A percentile compares a stretch with the other conserved stretches of the same genome.
These are phyloP conservation scores for Pleurotus salmoneostramineus DNA, from an alignment of 768 basidiomycete genomes.

Conservation along the genomic window DNA sequence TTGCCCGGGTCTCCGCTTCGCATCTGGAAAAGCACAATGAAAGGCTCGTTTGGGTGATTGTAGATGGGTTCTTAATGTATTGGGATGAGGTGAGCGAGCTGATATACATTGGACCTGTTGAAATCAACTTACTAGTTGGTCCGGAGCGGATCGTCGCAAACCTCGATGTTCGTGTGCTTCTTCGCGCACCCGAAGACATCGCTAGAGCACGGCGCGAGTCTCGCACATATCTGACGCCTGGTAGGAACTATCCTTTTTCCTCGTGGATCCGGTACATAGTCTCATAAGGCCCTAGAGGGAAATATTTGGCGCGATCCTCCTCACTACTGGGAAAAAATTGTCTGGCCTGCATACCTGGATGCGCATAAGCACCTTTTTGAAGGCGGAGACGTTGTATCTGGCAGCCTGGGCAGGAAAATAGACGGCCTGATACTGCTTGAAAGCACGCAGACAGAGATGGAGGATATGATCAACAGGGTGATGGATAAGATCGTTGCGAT, in stretches of 20 bases:
- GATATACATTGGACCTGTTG: background rate
- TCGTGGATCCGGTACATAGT: background rate
- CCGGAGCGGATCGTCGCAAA: background rate
- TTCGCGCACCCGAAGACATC: background rate
- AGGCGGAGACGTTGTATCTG: background rate
- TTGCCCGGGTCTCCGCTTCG: background rate
- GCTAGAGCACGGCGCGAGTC: background rate
- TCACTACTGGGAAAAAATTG: slow-evolving; percentile 1
- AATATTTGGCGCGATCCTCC: background rate
- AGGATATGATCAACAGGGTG: background rate
- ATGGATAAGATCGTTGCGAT: background rate
- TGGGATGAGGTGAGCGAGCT: background rate
- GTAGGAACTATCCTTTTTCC: background rate
- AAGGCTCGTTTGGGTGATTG: background rate
- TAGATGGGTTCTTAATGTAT: slow-evolving; percentile 1
- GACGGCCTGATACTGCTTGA: background rate
- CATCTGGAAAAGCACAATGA: background rate
- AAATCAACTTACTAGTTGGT: background rate
- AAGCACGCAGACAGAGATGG: background rate
- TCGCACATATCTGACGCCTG: background rate
- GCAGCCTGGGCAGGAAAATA: background rate
- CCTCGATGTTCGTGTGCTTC: background rate
- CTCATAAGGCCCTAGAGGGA: background rate
- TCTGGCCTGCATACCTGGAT: background rate
- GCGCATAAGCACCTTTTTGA: background rate